Base-by-base conservation (phyloP, 1,139 yeast species). In the Yamadazyma oceani region DNA sequence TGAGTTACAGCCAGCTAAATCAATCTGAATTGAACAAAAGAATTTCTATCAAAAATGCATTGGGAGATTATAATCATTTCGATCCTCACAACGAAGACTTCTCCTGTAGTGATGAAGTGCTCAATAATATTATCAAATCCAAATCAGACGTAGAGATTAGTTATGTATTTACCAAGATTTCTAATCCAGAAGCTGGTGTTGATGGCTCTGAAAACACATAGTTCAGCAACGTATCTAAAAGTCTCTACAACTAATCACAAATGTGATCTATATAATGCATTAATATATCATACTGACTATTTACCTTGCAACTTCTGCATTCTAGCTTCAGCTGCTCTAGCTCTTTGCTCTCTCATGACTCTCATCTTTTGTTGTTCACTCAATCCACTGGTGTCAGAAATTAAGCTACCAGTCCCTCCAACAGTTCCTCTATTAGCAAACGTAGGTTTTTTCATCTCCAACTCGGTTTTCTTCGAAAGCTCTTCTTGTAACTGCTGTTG, bases 311-410 rank as follows among this genome's bases (percentile, higher is more conserved):
- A 29, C 25, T 44, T 45, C 33, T 58, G 64, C 42, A 90, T 57
- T 49, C 99, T 73, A 0, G 94, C 96, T 57, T 92, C 97, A 0
- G 96, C 97, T 0, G 99, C 99, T 43, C 97, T 73, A 0, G 97
- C 97, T 38, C 98, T 69, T 55, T 92, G 90, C 53, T 92, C 98
- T 44, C 98, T 76, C 84, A 90, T 89, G 23, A 92, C 62, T 53
- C 82, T 75, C 73, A 73, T 72, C 53, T 78, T 75, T 47, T 90
- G 96, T 28, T 82, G 87, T 1, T 83, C 90, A 22, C 57, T 61
- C 32, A 70, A 57, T 39, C 75, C 64, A 51, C 62, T 53, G 40
- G 67, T 49, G 37, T 66, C 62, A 31, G 48, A 38, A 10, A 51
- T 37, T 19, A 39, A 35, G 41, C 46, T 47, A 11, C 32, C 24